Evolutionary conservation across 2,329 filamentous ascomycete species (phyloP).

Genomic region (Fusarium tjaetaba): DNA sequence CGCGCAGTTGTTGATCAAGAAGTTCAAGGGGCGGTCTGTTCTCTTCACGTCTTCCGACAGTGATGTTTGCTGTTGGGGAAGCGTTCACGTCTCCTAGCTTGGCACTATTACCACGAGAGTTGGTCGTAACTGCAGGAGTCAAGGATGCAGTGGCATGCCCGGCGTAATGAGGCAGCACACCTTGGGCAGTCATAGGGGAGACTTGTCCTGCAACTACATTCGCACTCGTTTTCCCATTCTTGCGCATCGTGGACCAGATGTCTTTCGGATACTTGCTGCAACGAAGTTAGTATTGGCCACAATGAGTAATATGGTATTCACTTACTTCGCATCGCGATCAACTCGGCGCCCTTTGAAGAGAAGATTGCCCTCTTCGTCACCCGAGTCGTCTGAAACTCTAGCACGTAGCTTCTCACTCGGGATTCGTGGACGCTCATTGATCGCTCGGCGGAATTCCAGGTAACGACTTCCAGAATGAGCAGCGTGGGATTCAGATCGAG

Average conservation of each 20-base stretch:
- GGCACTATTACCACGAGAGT: slow-evolving; percentile 43
- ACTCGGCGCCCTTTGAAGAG: slow-evolving; percentile 52
- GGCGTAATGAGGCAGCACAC: slow-evolving; percentile 63
- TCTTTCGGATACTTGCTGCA: slow-evolving; percentile 55
- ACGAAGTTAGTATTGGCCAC: slow-evolving; percentile 20
- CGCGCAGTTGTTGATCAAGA: slow-evolving; percentile 27
- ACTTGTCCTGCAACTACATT: slow-evolving; percentile 58
- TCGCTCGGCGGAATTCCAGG: slow-evolving; percentile 40
- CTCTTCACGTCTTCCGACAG: slow-evolving; percentile 54
- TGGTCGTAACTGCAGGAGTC: slow-evolving; percentile 53
- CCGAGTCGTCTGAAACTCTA: slow-evolving; percentile 30
- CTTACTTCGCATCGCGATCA: slow-evolving; percentile 46
- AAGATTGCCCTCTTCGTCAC: slow-evolving; percentile 49
- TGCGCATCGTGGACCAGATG: slow-evolving; percentile 62
- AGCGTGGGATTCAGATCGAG: slow-evolving; percentile 38
- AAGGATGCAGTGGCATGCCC: slow-evolving; percentile 64
- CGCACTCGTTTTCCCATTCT: slow-evolving; percentile 61
- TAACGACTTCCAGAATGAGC: slow-evolving; percentile 41
- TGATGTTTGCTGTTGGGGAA: slow-evolving; percentile 20
- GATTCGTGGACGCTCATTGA: slow-evolving; percentile 23
- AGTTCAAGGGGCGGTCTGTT: slow-evolving; percentile 54
- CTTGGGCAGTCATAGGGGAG: slow-evolving; percentile 63
- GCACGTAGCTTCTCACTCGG: slow-evolving; percentile 13
- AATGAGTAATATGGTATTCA: background rate
- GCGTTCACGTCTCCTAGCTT: slow-evolving; percentile 44